Evolutionary conservation across 1,139 yeast species (phyloP).

Genomic region (Magnusiomyces suaveolens): DNA sequence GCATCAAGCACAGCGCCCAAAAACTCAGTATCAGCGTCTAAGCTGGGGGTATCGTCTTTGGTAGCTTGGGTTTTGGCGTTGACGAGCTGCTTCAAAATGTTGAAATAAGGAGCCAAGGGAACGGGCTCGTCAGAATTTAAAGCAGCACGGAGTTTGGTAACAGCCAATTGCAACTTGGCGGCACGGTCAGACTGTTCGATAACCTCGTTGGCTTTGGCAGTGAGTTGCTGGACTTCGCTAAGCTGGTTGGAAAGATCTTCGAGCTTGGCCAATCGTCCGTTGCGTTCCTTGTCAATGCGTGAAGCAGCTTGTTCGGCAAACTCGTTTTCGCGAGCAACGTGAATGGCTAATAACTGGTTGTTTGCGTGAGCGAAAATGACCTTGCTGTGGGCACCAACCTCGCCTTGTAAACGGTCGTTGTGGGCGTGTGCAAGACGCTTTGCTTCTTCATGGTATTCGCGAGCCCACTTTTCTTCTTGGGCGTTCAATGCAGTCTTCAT

Average conservation of each 20-base stretch:
- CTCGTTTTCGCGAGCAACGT: constrained; percentile 61
- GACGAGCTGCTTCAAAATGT: constrained; percentile 30
- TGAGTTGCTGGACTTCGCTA: constrained; percentile 48
- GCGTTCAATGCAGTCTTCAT: constrained; percentile 36
- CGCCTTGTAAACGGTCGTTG: constrained; percentile 49
- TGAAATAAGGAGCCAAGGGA: constrained; percentile 33
- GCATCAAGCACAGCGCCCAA: constrained; percentile 37
- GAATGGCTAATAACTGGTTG: constrained; percentile 63
- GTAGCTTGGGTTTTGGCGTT: neutral
- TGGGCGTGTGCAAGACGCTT: constrained; percentile 54
- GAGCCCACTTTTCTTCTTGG: constrained; percentile 45
- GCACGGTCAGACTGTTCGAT: constrained; percentile 48
- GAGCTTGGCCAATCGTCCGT: constrained; percentile 66
- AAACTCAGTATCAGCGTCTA: constrained; percentile 34
- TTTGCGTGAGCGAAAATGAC: constrained; percentile 66
- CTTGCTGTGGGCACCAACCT: constrained; percentile 59
- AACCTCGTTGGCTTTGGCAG: constrained; percentile 48
- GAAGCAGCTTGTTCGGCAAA: constrained; percentile 56
- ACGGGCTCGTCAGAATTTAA: constrained; percentile 34
- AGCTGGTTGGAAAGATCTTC: constrained; percentile 51
- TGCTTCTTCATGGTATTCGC: constrained; percentile 57
- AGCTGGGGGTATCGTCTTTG: neutral
- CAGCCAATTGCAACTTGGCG: constrained; percentile 47
- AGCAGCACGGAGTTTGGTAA: constrained; percentile 44
- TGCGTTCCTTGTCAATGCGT: constrained; percentile 69